These are phyloP conservation scores for Sorghum bicolor DNA, from an alignment of 176 grass and related monocot species.

Conservation along the genomic window DNA sequence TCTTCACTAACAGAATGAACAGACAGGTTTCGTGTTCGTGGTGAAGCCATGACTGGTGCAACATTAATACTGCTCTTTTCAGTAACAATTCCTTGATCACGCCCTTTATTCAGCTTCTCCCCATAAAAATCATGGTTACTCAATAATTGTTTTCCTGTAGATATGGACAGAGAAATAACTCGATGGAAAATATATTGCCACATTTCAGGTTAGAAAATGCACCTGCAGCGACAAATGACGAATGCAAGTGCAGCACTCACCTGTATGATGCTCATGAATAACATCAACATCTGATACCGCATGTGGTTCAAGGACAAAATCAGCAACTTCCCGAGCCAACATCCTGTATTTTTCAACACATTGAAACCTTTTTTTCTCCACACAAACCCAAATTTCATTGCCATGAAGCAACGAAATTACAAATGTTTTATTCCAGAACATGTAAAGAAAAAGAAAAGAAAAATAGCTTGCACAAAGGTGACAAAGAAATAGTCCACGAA, in stretches of 20 bases:
- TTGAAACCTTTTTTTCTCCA: background rate
- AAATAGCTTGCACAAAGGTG: background rate
- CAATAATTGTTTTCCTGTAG: background rate
- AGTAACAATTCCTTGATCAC: background rate
- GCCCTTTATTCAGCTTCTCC: background rate
- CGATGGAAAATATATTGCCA: background rate
- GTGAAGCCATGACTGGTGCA: background rate
- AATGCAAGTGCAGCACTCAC: background rate
- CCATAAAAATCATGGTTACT: background rate
- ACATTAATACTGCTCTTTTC: background rate
- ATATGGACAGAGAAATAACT: background rate
- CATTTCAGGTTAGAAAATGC: background rate
- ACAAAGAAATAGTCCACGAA: background rate
- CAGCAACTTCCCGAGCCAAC: background rate
- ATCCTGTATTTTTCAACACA: constrained; percentile 22
- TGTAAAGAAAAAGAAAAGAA: background rate
- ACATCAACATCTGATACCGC: background rate
- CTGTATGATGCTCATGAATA: constrained; percentile 7
- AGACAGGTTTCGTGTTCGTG: background rate
- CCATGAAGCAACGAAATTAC: background rate
- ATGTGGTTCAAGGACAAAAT: background rate
- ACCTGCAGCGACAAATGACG: background rate
- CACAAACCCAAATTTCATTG: background rate
- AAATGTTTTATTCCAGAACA: constrained; percentile 7
- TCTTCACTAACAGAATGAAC: background rate